Conservation (phyloP, 2,329 filamentous ascomycete species). For the Fusarium sp. region DNA sequence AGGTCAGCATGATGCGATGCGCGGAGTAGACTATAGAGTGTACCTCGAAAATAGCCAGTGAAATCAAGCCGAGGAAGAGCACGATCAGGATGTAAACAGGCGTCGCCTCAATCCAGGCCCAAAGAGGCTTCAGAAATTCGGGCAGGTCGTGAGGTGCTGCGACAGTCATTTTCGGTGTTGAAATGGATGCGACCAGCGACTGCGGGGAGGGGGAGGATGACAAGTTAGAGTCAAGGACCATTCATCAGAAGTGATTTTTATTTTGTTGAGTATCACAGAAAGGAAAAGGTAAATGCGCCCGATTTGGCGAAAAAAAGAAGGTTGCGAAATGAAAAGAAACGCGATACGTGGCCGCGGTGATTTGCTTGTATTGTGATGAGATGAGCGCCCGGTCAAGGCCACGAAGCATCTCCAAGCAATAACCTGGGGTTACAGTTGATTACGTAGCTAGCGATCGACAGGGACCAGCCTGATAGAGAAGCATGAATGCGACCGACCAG, state of each 20-base stretch:
- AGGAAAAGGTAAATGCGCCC: constrained; percentile 3
- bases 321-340: not conserved
- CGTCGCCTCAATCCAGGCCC: constrained; percentile 51
- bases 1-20: constrained; percentile 20
- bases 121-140: constrained; percentile 51
- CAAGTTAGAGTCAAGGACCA: not conserved
- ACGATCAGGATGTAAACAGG: constrained; percentile 55
- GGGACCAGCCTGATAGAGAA: constrained; percentile 15
- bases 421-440: constrained; percentile 21
- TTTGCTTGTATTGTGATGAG: constrained; percentile 2
- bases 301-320: not conserved
- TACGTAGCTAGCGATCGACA: constrained; percentile 38
- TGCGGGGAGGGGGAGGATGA: constrained; percentile 7
- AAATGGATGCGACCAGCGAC: constrained; percentile 17
- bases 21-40: constrained; percentile 10
- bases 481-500: constrained; percentile 15
- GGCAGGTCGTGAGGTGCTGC: constrained; percentile 48
- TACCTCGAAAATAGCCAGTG: constrained; percentile 55
- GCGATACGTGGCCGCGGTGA: constrained; percentile 18
- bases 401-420: constrained; percentile 36
- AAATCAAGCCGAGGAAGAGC: constrained; percentile 49
- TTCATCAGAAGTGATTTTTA: constrained; percentile 10
- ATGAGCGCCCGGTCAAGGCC: constrained; percentile 26
- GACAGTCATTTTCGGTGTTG: constrained; percentile 27
- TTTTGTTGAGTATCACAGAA: not conserved